Evolutionary conservation across 1,284 basidiomycete genomes (phyloP).

Genomic region (Acaromyces ingoldii): DNA sequence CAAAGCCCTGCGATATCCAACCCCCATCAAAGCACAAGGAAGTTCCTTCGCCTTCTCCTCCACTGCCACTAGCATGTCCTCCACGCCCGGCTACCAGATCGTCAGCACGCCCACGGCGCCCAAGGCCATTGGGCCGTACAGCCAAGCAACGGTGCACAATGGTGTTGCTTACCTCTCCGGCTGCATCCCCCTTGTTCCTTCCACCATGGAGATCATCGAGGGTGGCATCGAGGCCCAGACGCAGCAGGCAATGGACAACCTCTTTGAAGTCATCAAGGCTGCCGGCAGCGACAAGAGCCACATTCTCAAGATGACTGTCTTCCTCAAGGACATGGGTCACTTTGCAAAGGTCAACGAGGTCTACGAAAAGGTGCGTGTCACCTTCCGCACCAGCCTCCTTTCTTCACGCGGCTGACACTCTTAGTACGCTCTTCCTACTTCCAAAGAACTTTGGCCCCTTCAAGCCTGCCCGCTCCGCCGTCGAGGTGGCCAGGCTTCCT

Average conservation of each 20-base stretch:
- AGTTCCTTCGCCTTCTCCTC: constrained; percentile 1
- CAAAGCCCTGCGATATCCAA: no score
- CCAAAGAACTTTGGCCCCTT: no score
- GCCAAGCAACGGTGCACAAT: constrained; percentile 71
- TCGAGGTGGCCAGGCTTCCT: constrained; percentile 65
- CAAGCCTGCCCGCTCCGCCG: constrained; percentile 81
- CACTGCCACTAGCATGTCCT: constrained; percentile 1
- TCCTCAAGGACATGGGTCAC: constrained; percentile 87
- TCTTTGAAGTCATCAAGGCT: constrained; percentile 76
- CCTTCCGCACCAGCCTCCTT: not conserved
- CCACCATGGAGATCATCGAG: constrained; percentile 66
- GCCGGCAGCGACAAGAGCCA: constrained; percentile 56
- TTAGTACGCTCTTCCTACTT: not conserved
- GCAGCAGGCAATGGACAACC: constrained; percentile 76
- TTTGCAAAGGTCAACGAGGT: constrained; percentile 64
- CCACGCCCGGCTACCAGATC: constrained; percentile 30
- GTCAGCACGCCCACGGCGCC: constrained; percentile 45
- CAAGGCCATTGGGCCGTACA: constrained; percentile 49
- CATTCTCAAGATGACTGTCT: constrained; percentile 59
- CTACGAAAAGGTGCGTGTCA: constrained; percentile 43
- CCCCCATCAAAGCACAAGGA: no score
- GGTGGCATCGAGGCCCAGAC: constrained; percentile 79
- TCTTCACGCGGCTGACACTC: not conserved
- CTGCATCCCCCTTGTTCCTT: constrained; percentile 77
- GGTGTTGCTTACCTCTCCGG: constrained; percentile 85